phyloP scores from a whole-genome alignment of 345 rosid genomes.

The Cardamine resedifolia region DNA sequence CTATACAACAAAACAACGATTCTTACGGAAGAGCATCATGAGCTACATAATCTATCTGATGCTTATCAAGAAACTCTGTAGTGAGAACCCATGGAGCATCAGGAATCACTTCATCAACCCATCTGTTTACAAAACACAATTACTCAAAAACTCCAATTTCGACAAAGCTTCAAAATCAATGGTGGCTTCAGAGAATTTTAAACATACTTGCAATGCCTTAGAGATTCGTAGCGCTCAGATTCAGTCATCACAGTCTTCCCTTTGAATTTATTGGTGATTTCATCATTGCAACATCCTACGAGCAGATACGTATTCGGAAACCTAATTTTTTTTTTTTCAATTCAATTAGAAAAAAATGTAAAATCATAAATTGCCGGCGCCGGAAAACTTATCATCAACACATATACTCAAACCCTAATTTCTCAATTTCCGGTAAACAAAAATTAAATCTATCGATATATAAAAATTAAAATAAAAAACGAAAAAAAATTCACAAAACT shows the following conservation, averaged over 20 bases:
- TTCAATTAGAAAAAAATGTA: background rate
- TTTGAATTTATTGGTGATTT: conserved; percentile 55
- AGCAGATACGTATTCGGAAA: conserved; percentile 62
- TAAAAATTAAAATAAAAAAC: background rate
- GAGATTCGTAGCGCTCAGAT: conserved; percentile 63
- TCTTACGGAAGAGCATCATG: conserved; percentile 69
- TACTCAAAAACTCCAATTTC: background rate
- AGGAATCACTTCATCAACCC: conserved; percentile 79
- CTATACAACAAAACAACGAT: background rate
- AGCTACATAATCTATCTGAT: conserved; percentile 65
- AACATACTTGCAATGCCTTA: conserved; percentile 66
- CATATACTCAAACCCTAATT: background rate
- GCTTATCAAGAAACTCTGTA: conserved; percentile 62
- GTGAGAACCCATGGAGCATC: conserved; percentile 79
- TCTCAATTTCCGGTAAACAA: background rate
- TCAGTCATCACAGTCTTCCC: conserved; percentile 80
- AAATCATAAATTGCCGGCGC: conserved; percentile 2
- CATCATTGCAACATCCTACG: conserved; percentile 73
- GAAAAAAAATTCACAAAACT: background rate
- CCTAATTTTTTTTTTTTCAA: conserved; percentile 29
- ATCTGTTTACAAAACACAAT: conserved; percentile 38
- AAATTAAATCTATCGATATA: background rate
- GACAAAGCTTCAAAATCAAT: background rate
- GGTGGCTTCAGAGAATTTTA: background rate
- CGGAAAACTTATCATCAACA: background rate